Base-by-base conservation (phyloP, 2,329 filamentous ascomycete genomes). In the Ceratocystiopsis brevicomis region DNA sequence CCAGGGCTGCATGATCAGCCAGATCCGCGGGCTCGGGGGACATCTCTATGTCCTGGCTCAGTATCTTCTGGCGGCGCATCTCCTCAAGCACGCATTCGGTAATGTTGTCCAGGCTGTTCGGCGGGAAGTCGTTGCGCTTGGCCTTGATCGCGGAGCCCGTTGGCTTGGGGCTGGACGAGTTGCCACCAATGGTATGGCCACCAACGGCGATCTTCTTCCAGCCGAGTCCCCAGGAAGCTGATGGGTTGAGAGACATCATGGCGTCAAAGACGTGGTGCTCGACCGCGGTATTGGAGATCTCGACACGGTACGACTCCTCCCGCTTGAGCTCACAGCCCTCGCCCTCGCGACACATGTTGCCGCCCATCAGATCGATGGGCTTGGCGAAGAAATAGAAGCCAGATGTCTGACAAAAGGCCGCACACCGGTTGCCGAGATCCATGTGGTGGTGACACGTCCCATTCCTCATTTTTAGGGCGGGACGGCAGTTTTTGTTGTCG, bases 221-320 rank as follows among this genome's bases (percentile, higher is more conserved):
- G n/a, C 10, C 10, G 5, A 44, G 18, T 18, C 38, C 40, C 39
- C 39, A 46, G 15, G 21, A 35, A 3, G 21, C n/a, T 2, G 44
- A 30, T 1, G 46, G 46, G 6, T 30, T 44, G 19, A 49, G 2
- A 0, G 41, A 45, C n/a, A 35, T 14, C 1, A 38, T 33, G 11
- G 39, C 37, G 25, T 48, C 46, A 14, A 41, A 38, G 17, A 45
- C 43, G 36, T 48, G 43, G 6, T 36, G 41, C n/a, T 48, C 38
- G n/a, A 47, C 43, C n/a, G 43, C 44, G n/a, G 42, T 41, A 43
- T 48, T 47, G 43, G 39, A 41, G 30, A 48, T 43, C 40, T 48
- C 43, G 1, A 48, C 41, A 3, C 33, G 32, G 41, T 37, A 39
- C 3, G 46, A 48, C 34, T 42, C 11, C 30, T 48, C 43, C 3